phyloP scores from a whole-genome alignment of 371 early-diverging fungal species.

The Massospora cicadina region DNA sequence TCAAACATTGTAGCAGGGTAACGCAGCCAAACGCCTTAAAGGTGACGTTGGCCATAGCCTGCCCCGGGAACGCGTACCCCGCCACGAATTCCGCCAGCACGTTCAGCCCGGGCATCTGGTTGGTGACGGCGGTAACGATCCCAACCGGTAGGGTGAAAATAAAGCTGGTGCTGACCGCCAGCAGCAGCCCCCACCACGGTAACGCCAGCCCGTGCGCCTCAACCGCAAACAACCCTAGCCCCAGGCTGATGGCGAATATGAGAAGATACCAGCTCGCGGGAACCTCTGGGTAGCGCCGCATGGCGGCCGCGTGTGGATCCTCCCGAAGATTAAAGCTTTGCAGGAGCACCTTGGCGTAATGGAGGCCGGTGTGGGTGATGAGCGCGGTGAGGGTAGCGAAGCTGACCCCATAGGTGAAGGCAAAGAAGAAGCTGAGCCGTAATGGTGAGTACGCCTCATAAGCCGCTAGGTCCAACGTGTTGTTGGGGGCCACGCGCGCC shows the following conservation, averaged over 20 bases:
- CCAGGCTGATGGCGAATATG: slow-evolving; percentile 35
- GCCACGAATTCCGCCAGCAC: slow-evolving; percentile 47
- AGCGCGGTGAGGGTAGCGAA: slow-evolving; percentile 31
- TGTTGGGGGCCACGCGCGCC: not conserved
- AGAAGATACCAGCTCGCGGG: slow-evolving; percentile 58
- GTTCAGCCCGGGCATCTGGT: slow-evolving; percentile 48
- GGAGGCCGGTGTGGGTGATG: slow-evolving; percentile 33
- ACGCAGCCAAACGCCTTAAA: slow-evolving; percentile 34
- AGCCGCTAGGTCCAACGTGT: not conserved
- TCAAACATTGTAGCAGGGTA: slow-evolving; percentile 31
- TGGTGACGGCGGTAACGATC: slow-evolving; percentile 51
- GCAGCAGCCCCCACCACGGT: slow-evolving; percentile 50
- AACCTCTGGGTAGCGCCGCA: slow-evolving; percentile 33
- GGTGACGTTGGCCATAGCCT: slow-evolving; percentile 23
- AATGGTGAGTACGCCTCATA: slow-evolving; percentile 21
- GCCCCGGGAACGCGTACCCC: slow-evolving; percentile 40
- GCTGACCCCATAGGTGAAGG: slow-evolving; percentile 28
- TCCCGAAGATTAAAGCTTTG: too few species aligned
- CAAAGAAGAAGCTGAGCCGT: slow-evolving; percentile 38
- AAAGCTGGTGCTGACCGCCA: slow-evolving; percentile 41
- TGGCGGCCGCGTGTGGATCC: slow-evolving; percentile 26
- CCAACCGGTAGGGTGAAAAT: slow-evolving; percentile 62
- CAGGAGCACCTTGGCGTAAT: too few species aligned
- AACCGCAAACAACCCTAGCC: slow-evolving; percentile 36
- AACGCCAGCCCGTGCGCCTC: slow-evolving; percentile 34